Base-by-base conservation (phyloP, 305 asterid genomes). In the Striga hermonthica region DNA sequence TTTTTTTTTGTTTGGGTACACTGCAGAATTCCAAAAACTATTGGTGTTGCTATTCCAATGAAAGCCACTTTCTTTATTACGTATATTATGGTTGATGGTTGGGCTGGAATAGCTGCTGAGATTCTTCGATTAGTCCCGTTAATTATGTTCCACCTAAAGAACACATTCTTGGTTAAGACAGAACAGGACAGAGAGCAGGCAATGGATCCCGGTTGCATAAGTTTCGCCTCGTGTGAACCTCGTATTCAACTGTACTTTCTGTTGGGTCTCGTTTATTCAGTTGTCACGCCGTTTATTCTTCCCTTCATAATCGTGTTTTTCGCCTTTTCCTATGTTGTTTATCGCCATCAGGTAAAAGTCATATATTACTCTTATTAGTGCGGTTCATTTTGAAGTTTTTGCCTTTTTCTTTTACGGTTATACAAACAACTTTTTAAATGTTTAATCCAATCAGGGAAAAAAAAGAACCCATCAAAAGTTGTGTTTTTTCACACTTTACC, bases 51-150 rank as follows among this genome's bases (percentile, higher is more conserved):
- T 47, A 87, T 92, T 74, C 98, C 97, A 55, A 66, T 90, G 84
- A 92, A 87, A 78, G 98, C 95, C 63, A 92, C 98, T n/a, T 91
- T 91, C 88, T 91, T 91, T 63, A 89, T 87, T 60, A 82, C 95
- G 37, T 89, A 89, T 62, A 82, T 92, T 72, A 92, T 90, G 98
- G 97, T 92, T 45, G 98, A 92, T 75, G 98, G 97, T 61, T 92
- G 97, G 97, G 91, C 98, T 12, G 97, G 96, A 14, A 68, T 87
- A 55, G 98, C 97, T 41, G 98, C 86, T 12, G 98, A 92, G 84
- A 77, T 90, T 64, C 78, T 92, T 16, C 79, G 98, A 76, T 50
- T 88, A 76, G 82, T 82, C 72, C 95, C 97, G 34, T 71, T 88
- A 41, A 47, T 87, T 6, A 15, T 84, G 63, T 90, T 84, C 72